Conservation (phyloP, 192 early-diverging fungal species). For the Coemansia sp. region DNA sequence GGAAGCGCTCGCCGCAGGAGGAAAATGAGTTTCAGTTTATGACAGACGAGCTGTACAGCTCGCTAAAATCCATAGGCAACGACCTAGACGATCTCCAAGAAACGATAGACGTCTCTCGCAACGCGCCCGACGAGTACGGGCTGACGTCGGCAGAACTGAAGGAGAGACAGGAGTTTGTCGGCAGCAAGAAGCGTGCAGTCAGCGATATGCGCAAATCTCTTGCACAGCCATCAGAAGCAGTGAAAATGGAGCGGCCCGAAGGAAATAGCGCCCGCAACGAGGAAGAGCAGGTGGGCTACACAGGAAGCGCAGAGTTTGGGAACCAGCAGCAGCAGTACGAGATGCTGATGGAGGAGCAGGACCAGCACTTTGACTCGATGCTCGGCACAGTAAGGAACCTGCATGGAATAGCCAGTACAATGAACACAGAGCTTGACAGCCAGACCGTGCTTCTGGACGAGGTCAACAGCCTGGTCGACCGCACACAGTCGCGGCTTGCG, state of each 20-base stretch:
- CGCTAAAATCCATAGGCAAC: conserved; percentile 33
- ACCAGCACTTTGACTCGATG: conserved; percentile 54
- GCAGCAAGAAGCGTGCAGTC: conserved; percentile 27
- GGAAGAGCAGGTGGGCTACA: conserved; percentile 7
- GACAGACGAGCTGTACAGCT: conserved; percentile 54
- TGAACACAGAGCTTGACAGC: conserved; percentile 57
- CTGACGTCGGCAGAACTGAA: conserved; percentile 29
- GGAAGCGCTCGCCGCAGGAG: conserved; percentile 51
- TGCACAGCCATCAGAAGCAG: conserved; percentile 11
- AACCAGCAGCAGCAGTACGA: conserved; percentile 48
- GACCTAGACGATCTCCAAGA: conserved; percentile 51
- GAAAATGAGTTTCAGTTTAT: conserved; percentile 57
- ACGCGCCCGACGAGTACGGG: conserved; percentile 43
- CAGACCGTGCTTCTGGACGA: conserved; percentile 55
- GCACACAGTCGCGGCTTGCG: conserved; percentile 40
- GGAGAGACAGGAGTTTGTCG: conserved; percentile 45
- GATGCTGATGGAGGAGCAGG: conserved; percentile 56
- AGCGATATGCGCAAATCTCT: conserved; percentile 39
- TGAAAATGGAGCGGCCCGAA: neutral
- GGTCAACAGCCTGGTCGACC: conserved; percentile 37
- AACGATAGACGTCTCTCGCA: conserved; percentile 42
- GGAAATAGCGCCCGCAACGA: neutral
- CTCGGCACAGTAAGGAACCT: conserved; percentile 55
- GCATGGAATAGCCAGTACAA: conserved; percentile 51
- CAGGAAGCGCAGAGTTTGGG: conserved; percentile 23